Conservation (phyloP, 2,329 filamentous ascomycete species). For the Beauveria sp. region DNA sequence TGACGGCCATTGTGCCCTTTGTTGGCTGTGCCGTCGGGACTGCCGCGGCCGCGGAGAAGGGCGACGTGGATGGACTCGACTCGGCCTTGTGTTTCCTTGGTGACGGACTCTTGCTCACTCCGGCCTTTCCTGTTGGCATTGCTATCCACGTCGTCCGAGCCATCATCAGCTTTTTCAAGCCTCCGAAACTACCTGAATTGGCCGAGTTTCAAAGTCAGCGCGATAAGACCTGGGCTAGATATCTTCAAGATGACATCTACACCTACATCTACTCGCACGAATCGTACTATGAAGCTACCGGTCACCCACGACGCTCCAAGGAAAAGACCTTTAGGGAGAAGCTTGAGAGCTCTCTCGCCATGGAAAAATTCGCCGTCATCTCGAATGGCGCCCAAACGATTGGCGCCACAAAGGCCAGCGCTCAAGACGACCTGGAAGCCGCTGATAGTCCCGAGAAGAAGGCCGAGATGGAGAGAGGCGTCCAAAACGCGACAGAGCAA, state of each 20-base stretch:
- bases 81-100: conserved; percentile 1
- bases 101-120: background rate
- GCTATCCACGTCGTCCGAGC: background rate
- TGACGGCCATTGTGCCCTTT: conserved; percentile 1
- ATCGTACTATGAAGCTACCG: background rate
- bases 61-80: background rate
- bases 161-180: background rate
- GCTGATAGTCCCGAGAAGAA: background rate
- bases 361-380: background rate
- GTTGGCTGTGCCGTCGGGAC: background rate
- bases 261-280: background rate
- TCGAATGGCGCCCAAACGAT: conserved; percentile 4
- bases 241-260: background rate
- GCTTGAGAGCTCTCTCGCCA: background rate
- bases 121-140: background rate
- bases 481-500: background rate
- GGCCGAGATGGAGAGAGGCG: background rate
- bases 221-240: background rate
- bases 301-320: background rate
- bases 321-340: background rate
- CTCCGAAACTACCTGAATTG: background rate
- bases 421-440: background rate
- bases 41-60: background rate
- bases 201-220: background rate
- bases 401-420: background rate